A percentile compares a stretch with the other conserved stretches of the same genome.
Conservation (phyloP, 2,329 filamentous ascomycete species). For the Colletotrichum phormii region DNA sequence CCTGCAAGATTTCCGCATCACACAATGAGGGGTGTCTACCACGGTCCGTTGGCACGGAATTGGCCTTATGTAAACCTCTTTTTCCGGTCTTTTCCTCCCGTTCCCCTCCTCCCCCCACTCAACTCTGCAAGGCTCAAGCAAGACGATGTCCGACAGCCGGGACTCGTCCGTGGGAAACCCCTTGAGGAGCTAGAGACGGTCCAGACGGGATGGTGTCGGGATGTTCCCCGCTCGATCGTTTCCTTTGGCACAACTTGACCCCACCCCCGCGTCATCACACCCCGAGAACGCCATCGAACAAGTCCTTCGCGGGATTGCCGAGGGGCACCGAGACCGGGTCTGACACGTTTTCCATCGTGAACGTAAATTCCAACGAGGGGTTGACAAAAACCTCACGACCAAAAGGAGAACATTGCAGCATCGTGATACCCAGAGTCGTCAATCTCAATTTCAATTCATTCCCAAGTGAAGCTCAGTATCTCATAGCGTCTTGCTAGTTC, state of each 20-base stretch:
- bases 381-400: neutral
- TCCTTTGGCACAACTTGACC: neutral
- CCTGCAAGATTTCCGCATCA: conserved; percentile 28
- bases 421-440: conserved; percentile 16
- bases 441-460: neutral
- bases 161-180: neutral
- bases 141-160: neutral
- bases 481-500: no score
- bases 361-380: conserved; percentile 22
- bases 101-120: neutral
- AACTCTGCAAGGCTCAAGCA: neutral
- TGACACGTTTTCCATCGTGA: conserved; percentile 19
- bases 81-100: conserved; percentile 17
- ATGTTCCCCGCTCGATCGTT: conserved; percentile 24
- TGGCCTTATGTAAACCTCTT: conserved; percentile 24
- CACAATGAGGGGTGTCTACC: neutral
- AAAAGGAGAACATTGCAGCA: neutral
- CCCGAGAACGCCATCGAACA: conserved; percentile 32
- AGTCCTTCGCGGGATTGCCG: conserved; percentile 24
- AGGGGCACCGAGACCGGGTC: conserved; percentile 32
- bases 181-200: neutral
- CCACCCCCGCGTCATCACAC: conserved; percentile 34
- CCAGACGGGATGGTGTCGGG: conserved; percentile 12
- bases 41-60: conserved; percentile 16
- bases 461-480: neutral